Conservation (phyloP, 805 yeast genomes). For the Kluyveromyces lactis region DNA sequence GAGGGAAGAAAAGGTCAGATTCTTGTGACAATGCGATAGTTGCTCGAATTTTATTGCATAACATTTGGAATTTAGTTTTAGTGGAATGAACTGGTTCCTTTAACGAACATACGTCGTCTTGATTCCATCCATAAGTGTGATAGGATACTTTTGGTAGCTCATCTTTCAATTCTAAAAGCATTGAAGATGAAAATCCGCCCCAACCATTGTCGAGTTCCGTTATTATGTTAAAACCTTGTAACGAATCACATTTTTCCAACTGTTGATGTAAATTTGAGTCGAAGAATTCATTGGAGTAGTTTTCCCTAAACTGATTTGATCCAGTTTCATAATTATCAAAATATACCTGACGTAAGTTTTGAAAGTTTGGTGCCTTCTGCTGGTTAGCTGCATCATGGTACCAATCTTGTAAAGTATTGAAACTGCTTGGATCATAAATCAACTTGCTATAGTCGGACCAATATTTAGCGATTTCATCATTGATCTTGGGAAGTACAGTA, state of each 20-base stretch:
- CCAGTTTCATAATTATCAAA: slow-evolving; percentile 53
- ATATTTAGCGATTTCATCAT: slow-evolving; percentile 38
- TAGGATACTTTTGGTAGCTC: slow-evolving; percentile 48
- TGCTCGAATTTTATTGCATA: slow-evolving; percentile 38
- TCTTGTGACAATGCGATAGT: slow-evolving; percentile 38
- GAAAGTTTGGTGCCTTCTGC: slow-evolving; percentile 21
- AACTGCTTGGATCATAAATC: slow-evolving; percentile 52
- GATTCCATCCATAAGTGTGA: slow-evolving; percentile 40
- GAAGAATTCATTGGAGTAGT: slow-evolving; percentile 38
- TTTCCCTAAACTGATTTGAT: slow-evolving; percentile 42
- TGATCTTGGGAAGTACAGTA: slow-evolving; percentile 28
- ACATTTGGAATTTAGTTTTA: slow-evolving; percentile 10
- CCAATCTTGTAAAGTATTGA: slow-evolving; percentile 54
- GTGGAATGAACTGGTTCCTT: slow-evolving; percentile 6
- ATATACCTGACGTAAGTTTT: slow-evolving; percentile 13
- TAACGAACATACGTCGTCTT: slow-evolving; percentile 18
- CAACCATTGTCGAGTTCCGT: slow-evolving; percentile 74
- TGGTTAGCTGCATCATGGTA: slow-evolving; percentile 29
- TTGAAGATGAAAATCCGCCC: slow-evolving; percentile 62
- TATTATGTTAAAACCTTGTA: slow-evolving; percentile 62
- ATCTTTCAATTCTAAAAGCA: slow-evolving; percentile 53
- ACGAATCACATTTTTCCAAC: slow-evolving; percentile 67
- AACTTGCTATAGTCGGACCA: slow-evolving; percentile 81
- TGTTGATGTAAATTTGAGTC: slow-evolving; percentile 52
- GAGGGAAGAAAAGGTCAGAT: slow-evolving; percentile 51